Percentiles rank a stretch among this genome's conserved stretches.
Evolutionary conservation across 352 stramenopile genomes (phyloP).

Genomic region (Globisporangium emineosum): DNA sequence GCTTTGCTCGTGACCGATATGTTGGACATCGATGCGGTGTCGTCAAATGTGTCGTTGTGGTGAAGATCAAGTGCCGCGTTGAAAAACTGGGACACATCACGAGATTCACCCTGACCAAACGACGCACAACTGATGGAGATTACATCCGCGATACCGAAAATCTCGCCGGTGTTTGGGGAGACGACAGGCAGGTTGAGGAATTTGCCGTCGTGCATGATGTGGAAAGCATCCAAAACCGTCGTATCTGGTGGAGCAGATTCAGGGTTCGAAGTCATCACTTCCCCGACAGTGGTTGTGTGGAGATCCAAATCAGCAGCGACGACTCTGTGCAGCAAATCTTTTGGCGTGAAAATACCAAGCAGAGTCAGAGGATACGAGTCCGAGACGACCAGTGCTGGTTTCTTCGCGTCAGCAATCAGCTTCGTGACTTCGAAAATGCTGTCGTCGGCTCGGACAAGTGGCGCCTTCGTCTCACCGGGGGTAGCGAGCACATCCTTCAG

Average conservation of each 20-base stretch:
- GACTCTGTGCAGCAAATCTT: conserved; percentile 96
- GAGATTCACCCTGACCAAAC: conserved; percentile 65
- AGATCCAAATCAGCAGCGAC: conserved; percentile 90
- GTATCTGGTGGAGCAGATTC: conserved; percentile 93
- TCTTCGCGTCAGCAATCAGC: conserved; percentile 76
- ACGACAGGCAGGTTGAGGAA: conserved; percentile 97
- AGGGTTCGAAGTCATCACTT: conserved; percentile 95
- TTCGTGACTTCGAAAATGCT: conserved; percentile 68
- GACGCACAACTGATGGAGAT: conserved; percentile 74
- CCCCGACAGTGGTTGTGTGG: conserved; percentile 83
- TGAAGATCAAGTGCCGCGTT: conserved; percentile 72
- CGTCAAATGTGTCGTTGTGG: conserved; percentile 56
- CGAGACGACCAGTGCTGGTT: conserved; percentile 75
- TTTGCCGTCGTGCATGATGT: conserved; percentile 98
- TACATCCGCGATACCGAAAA: conserved; percentile 80
- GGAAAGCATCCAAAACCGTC: conserved; percentile 95
- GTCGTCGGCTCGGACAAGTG: conserved; percentile 70
- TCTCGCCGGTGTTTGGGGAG: conserved; percentile 57
- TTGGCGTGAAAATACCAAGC: conserved; percentile 97
- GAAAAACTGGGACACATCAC: conserved; percentile 77
- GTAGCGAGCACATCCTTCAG: conserved; percentile 70
- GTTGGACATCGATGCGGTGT: conserved; percentile 42
- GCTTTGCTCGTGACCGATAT: conserved; percentile 54
- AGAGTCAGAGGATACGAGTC: conserved; percentile 61
- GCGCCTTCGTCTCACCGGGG: conserved; percentile 61